Conservation (phyloP, 805 yeast species). For the Spathaspora boniae region DNA sequence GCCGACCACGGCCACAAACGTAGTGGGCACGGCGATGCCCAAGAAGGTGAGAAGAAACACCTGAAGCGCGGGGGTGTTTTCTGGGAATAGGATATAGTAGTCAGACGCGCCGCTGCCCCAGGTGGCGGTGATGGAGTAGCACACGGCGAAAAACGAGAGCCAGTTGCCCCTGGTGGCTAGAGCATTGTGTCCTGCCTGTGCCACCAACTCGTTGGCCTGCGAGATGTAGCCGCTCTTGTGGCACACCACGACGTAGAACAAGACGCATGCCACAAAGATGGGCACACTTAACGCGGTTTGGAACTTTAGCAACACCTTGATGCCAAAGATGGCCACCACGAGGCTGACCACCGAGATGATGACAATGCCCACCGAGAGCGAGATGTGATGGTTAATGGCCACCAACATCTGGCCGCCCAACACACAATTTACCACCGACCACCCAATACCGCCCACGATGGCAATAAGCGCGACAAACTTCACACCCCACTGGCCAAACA, state of each 20-base stretch:
- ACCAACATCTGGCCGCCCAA: slow-evolving; percentile 34
- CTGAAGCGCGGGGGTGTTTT: slow-evolving; percentile 21
- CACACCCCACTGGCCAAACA: slow-evolving; percentile 36
- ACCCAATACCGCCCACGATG: slow-evolving; percentile 32
- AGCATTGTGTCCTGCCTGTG: slow-evolving; percentile 11
- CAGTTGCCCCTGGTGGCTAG: slow-evolving; percentile 27
- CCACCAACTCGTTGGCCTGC: slow-evolving; percentile 19
- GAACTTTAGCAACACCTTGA: slow-evolving; percentile 25
- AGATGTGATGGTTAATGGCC: slow-evolving; percentile 21
- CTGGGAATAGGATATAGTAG: slow-evolving; percentile 31
- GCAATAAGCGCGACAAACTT: slow-evolving; percentile 27
- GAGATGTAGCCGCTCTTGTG: slow-evolving; percentile 17
- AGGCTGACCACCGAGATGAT: slow-evolving; percentile 24
- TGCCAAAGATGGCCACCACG: slow-evolving; percentile 31
- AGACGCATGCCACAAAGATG: slow-evolving; percentile 23
- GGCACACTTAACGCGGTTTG: slow-evolving; percentile 29
- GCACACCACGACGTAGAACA: slow-evolving; percentile 31
- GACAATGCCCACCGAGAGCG: slow-evolving; percentile 29
- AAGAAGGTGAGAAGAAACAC: slow-evolving; percentile 27
- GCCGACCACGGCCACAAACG: slow-evolving; percentile 32
- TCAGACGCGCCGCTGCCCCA: slow-evolving; percentile 37
- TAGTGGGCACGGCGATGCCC: slow-evolving; percentile 28
- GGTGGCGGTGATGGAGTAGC: slow-evolving; percentile 33
- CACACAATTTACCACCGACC: slow-evolving; percentile 38
- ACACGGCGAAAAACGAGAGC: slow-evolving; percentile 33